Base-by-base conservation (phyloP, 768 basidiomycete genomes). In the Lentinula sp. region DNA sequence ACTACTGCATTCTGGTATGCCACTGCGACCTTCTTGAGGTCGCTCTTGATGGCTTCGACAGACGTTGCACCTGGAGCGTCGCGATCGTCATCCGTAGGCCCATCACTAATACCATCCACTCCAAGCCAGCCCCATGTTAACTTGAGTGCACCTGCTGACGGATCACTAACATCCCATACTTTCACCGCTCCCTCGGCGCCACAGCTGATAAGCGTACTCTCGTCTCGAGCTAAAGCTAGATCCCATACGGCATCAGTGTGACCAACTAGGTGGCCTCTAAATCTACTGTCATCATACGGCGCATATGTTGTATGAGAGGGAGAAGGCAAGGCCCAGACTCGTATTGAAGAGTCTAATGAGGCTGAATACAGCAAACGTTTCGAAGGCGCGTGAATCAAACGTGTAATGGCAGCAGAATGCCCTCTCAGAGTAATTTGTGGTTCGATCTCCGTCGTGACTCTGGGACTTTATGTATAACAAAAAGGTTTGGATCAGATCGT, bases 171-270 rank as follows among this genome's bases (percentile, higher is more conserved):
- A 66, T 94, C 92, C 95, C 96, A 98, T 13, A 96, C 85, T 73
- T 97, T 97, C 66, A 98, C 89, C 0, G 84, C 75, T 18, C 95
- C 95, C 70, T 98, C 96, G 4, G 95, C 91, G 50, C 91, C 89
- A 70, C 91, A 93, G 65, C 90, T 92, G 60, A 96, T 91, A 45
- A 98, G 80, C 7, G 89, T 87, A 61, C 84, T 85, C 70, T 93
- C 90, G 63, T 91, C 89, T 59, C 91, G 82, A 31, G 93, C 84
- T 21, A 96, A 83, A 9, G 91, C 88, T 55, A 98, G 77, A 70
- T 95, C 97, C 97, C 97, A 99, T 28, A 98, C 90, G 5, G 93
- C 93, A 70, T 99, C 95, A 4, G 93, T 93, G 71, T 97, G 93
- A 3, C 95, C 94, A 34, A 95, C 86, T 32, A 98, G 81, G 65